Percentiles rank a stretch among this genome's conserved stretches.
These are phyloP conservation scores for Lactarius evosmus DNA, from an alignment of 768 basidiomycete genomes.

Conservation along the genomic window DNA sequence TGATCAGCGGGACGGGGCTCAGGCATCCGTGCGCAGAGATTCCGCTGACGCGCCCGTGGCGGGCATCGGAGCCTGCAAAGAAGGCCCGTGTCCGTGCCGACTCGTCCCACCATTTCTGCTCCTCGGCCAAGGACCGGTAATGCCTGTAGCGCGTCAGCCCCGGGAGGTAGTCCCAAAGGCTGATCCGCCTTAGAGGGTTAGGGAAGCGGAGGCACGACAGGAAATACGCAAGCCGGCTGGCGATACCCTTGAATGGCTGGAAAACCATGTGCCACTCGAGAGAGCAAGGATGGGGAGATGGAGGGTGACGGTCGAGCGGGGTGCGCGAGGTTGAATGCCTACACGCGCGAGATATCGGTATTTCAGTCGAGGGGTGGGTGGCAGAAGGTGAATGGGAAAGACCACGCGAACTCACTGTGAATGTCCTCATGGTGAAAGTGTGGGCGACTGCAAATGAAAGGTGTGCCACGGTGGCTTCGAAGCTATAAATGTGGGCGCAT, in stretches of 20 bases:
- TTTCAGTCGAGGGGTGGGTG: neutral
- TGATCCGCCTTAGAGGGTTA: conserved; percentile 2
- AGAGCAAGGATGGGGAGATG: neutral
- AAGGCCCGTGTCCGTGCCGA: conserved; percentile 31
- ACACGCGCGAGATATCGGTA: conserved; percentile 1
- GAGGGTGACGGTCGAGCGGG: neutral
- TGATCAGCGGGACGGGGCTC: conserved; percentile 28
- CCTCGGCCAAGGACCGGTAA: conserved; percentile 31
- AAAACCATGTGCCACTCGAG: conserved; percentile 19
- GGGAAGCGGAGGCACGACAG: conserved; percentile 5
- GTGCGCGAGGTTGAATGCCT: conserved; percentile 12
- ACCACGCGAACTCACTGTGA: conserved; percentile 9
- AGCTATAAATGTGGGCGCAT: conserved; percentile 8
- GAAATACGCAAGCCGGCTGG: conserved; percentile 12
- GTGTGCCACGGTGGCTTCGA: neutral
- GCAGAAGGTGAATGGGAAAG: neutral
- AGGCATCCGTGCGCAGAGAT: neutral
- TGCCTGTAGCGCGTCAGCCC: conserved; percentile 9
- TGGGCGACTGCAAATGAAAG: neutral
- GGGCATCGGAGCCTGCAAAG: conserved; percentile 31
- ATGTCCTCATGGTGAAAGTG: conserved; percentile 12
- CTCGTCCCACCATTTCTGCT: conserved; percentile 36
- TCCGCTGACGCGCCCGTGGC: conserved; percentile 6
- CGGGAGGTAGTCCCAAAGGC: conserved; percentile 19
- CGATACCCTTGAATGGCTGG: conserved; percentile 16